A percentile compares a stretch with the other conserved stretches of the same genome.
phyloP scores from a whole-genome alignment of 2,329 filamentous ascomycete species.

The Exophiala oligosperma region DNA sequence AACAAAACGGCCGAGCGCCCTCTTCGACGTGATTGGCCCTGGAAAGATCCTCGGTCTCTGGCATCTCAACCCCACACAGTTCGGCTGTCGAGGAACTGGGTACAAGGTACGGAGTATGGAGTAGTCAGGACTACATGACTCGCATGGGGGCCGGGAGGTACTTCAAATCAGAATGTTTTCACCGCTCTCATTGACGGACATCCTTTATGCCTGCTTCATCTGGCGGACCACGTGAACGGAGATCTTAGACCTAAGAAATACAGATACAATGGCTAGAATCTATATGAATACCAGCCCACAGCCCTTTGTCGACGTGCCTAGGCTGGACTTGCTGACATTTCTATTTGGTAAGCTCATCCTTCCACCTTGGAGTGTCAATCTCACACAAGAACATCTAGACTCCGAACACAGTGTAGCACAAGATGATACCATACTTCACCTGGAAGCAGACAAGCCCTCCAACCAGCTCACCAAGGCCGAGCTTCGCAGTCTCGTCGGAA shows the following conservation, averaged over 20 bases:
- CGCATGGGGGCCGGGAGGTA: too few relatives aligned
- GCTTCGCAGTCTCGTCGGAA: conserved; percentile 50
- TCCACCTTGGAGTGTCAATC: neutral
- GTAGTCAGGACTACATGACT: neutral
- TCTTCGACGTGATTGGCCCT: neutral
- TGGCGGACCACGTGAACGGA: neutral
- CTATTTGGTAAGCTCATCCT: conserved; percentile 21
- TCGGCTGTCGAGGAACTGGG: neutral
- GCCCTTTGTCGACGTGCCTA: conserved; percentile 25
- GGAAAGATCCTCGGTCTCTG: neutral
- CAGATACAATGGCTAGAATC: conserved; percentile 15
- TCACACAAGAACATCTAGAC: conserved; percentile 6
- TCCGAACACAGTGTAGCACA: conserved; percentile 26
- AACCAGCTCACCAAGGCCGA: conserved; percentile 55
- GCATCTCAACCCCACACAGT: neutral
- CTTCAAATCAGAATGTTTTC: neutral
- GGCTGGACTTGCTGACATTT: conserved; percentile 24
- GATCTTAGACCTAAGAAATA: too few relatives aligned
- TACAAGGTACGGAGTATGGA: neutral
- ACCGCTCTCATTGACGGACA: neutral
- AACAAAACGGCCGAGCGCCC: neutral
- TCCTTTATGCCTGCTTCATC: neutral
- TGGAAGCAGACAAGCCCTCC: conserved; percentile 58
- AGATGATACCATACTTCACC: conserved; percentile 56
- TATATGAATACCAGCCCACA: conserved; percentile 12